Percentiles rank a stretch among this genome's conserved stretches.
phyloP scores from a whole-genome alignment of 352 stramenopile species.

The Phytophthora niederhauseri region DNA sequence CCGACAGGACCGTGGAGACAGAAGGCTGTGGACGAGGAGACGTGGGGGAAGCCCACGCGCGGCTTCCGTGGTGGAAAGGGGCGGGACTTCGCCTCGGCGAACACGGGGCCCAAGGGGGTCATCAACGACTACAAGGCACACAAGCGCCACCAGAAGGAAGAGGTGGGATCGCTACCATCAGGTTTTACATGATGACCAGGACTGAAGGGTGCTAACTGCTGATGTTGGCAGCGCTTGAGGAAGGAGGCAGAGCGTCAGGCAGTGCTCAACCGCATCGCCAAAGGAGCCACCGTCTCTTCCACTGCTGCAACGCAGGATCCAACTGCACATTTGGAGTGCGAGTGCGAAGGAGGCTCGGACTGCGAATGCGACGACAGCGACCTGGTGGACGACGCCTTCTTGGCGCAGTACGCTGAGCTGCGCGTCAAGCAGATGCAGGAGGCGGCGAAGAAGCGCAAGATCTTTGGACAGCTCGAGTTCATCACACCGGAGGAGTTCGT shows the following conservation, averaged over 20 bases:
- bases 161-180: conserved; percentile 37
- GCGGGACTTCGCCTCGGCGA: conserved; percentile 60
- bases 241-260: conserved; percentile 58
- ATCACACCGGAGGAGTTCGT: conserved; percentile 68
- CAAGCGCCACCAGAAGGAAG: conserved; percentile 63
- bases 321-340: conserved; percentile 19
- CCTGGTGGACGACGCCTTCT: conserved; percentile 59
- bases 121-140: conserved; percentile 85
- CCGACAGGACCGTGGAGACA: conserved; percentile 74
- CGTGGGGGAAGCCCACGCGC: conserved; percentile 52
- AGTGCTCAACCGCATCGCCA: conserved; percentile 67
- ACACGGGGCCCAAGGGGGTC: conserved; percentile 85
- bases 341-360: conserved; percentile 40
- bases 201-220: background rate
- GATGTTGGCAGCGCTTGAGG: conserved; percentile 36
- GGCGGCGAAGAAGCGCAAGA: conserved; percentile 32
- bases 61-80: conserved; percentile 31
- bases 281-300: conserved; percentile 38
- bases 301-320: conserved; percentile 11
- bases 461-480: conserved; percentile 64
- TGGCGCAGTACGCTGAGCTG: conserved; percentile 65
- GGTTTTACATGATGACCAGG: background rate
- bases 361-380: conserved; percentile 53
- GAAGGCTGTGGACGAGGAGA: conserved; percentile 44
- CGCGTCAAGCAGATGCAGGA: conserved; percentile 73